Base-by-base conservation (phyloP, 345 rosid genomes). In the Lepidium aucheri region DNA sequence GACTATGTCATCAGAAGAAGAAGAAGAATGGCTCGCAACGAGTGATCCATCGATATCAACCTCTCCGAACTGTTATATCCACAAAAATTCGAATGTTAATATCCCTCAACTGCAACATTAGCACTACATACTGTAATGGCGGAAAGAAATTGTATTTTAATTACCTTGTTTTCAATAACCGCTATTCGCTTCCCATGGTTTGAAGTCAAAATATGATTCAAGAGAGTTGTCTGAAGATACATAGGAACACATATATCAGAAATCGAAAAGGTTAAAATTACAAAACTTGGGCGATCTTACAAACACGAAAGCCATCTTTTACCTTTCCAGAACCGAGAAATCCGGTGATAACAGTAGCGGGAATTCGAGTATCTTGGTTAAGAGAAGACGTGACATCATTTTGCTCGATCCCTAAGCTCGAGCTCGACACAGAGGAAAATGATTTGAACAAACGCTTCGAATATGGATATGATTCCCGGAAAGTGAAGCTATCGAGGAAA, bases 161-260 rank as follows among this genome's bases (percentile, higher is more conserved):
- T 38, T 16, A 60, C 41, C 95, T 88, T 92, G 64, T 88, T 88
- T 71, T 88, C 96, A 3, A 88, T 84, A 15, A 88, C 92, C 14
- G 96, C 96, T 51, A 88, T 86, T 46, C 86, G 73, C 74, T 88
- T 88, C 36, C 91, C 86, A 26, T 88, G 96, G 58, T 84, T 80
- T 22, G 88, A 75, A 2, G 90, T 84, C 46, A 88, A 80, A 47
- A 88, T 88, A 69, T 81, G 96, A 76, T 88, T 88, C 46, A 88
- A 72, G 10, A 88, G 86, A 47, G 92, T 88, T 7, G 96, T 53
- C 50, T 44, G 50, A 26, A 44, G 24, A 44, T 42, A 42, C 20
- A 42, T 42, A 2, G 5, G 11, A 44, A 43, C 11, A 16, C 11
- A 17, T 3, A 17, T 17, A 17, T 9, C 12, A 44, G 24, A 44